Evolutionary conservation across 352 stramenopile species (phyloP).

Genomic region (Sclerospora graminicola): DNA sequence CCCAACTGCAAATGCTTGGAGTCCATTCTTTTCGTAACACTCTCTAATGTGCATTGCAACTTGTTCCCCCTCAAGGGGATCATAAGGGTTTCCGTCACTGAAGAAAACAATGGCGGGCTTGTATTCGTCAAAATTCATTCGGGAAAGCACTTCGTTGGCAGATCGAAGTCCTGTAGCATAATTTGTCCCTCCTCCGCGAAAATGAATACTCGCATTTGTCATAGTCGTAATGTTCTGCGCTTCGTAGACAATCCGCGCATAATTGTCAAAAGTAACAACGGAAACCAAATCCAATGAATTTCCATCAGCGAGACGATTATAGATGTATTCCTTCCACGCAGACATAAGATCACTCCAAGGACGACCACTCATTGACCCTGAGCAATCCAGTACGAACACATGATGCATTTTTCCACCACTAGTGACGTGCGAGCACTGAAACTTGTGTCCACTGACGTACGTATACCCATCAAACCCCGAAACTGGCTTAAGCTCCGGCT

Average conservation of each 20-base stretch:
- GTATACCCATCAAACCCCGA: conserved; percentile 32
- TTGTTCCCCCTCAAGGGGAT: conserved; percentile 32
- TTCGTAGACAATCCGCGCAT: conserved; percentile 37
- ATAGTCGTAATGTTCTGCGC: conserved; percentile 38
- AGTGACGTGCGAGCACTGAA: conserved; percentile 55
- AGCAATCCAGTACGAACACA: conserved; percentile 73
- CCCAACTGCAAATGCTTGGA: conserved; percentile 57
- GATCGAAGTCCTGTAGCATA: conserved; percentile 39
- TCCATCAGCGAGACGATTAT: conserved; percentile 49
- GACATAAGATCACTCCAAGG: conserved; percentile 50
- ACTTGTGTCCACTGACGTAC: conserved; percentile 58
- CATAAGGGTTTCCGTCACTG: conserved; percentile 51
- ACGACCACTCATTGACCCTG: conserved; percentile 54
- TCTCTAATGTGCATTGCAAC: conserved; percentile 42
- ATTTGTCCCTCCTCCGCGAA: conserved; percentile 37
- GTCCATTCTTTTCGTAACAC: conserved; percentile 45
- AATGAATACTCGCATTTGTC: conserved; percentile 16
- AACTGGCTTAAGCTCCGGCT: conserved; percentile 13
- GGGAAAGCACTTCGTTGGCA: conserved; percentile 62
- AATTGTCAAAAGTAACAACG: conserved; percentile 54
- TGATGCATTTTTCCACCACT: conserved; percentile 53
- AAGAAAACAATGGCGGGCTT: conserved; percentile 73
- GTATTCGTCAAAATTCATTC: conserved; percentile 44
- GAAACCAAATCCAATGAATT: conserved; percentile 55
- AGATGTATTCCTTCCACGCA: conserved; percentile 52